Base-by-base conservation (phyloP, 345 rosid genomes). In the Acer campestre region DNA sequence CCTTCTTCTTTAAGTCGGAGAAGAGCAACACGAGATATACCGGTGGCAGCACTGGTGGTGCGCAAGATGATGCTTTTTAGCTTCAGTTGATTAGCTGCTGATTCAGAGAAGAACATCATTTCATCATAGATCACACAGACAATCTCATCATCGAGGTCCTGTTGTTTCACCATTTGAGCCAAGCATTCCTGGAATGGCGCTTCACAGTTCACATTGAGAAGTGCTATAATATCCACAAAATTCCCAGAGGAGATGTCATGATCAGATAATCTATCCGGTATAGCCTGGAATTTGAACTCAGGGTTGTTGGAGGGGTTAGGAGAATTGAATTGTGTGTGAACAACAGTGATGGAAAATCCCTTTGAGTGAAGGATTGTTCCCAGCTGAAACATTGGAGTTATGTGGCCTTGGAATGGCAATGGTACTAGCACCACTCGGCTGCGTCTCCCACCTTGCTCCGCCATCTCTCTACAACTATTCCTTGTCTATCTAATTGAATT, bases 101-200 rank as follows among this genome's bases (percentile, higher is more conserved):
- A 75, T 73, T 80, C 79, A 2, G 90, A 75, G 48, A 85, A 90
- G 77, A 79, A 79, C 90, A 87, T 80, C 66, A 84, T 44, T 29
- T 80, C 88, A 65, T 90, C 94, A 61, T 89, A 88, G 46, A 93
- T 71, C 12, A 93, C 65, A 73, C 92, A 88, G 7, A 79, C 70
- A 38, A 86, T 72, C 29, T 81, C 76, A 44, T 75, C 85, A 22
- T 8, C 29, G 2, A 65, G 22, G 35, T 74, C 67, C 46, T 74
- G 76, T 31, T n/a, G 58, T 14, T 87, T 70, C 42, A 82, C 22
- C 23, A 88, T 56, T 18, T 69, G 69, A 29, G 71, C 23, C 80
- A 89, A 61, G 69, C 85, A 78, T 42, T 83, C 72, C 71, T 74
- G 71, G n/a, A 91, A 85, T 0, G 90, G 80, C 1, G 20, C n/a